Evolutionary conservation across 495 filamentous ascomycete genomes (phyloP), one percentile per base, ranked within the genome.

Genomic region (Penicillium waksmanii): DNA sequence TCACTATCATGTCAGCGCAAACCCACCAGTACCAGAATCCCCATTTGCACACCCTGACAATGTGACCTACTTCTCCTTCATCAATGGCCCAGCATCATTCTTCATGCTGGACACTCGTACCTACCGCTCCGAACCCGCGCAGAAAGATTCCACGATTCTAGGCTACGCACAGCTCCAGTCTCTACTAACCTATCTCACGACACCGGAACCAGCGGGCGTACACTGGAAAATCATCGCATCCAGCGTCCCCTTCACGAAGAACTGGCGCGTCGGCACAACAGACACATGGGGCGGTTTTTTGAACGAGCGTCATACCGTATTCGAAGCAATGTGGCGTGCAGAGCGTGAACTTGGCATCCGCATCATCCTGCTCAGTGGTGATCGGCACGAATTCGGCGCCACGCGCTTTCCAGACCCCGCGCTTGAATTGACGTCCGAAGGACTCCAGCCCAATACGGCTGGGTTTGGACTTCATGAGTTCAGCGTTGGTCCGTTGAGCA

Each of bases 261-360:
- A 98, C 74, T 98, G 95, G 95, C 86, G 81, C 27, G 82, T 95
- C 62, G 90, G 91, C 55, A 85, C 80, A 4, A 77, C 83, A 43
- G 95, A 98, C 67, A 97, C 95, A 3, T 98, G 95, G 95, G 92
- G 88, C 36, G 93, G 92, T 0, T 97, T 93, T 73, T 79, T 96
- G 12, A 64, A 80, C 46, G 95, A 98, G 74, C 86, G 95, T 15
- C 82, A 80, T 31, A 82, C 74, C 57, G 84, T 98, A 46, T 86
- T 98, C 44, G 87, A 96, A 66, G 88, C 89, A 9, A 96, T 97
- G 86, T 97, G 95, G 92, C 86, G 88, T 53, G 86, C 87, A 1
- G 84, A 87, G 25, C 73, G 80, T 18, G 77, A 77, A n/a, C 83
- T 86, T 0, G 87, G 89, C 5, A 76, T 89, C 17, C 91, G 93